phyloP scores from a whole-genome alignment of 306 rosid genomes.

The Gastrolobium villosum region DNA sequence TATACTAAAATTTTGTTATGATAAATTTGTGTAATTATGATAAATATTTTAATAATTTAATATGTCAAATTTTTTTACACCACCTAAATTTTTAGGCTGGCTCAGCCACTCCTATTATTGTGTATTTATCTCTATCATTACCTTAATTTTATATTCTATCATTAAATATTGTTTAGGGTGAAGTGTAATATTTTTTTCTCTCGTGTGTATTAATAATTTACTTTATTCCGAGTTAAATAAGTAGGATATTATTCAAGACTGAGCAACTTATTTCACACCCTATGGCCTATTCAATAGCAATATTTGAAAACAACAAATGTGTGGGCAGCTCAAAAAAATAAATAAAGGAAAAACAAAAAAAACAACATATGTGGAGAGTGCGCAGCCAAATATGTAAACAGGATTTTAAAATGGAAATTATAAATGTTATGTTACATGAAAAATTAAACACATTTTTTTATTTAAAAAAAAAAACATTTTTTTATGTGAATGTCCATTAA shows the following conservation, averaged over 20 bases:
- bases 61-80: too few relatives aligned
- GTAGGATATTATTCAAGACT: neutral
- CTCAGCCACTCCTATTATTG: too few relatives aligned
- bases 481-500: too few relatives aligned
- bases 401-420: neutral
- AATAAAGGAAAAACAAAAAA: neutral
- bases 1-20: too few relatives aligned
- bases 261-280: neutral
- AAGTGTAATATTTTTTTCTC: neutral
- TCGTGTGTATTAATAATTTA: neutral
- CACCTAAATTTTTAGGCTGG: too few relatives aligned
- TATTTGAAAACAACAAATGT: neutral
- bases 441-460: too few relatives aligned
- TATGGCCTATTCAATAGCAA: neutral
- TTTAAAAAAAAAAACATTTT: too few relatives aligned
- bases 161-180: neutral
- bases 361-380: conserved; percentile 5
- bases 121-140: neutral
- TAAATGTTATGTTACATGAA: too few relatives aligned
- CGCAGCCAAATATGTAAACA: conserved; percentile 15
- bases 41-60: too few relatives aligned
- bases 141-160: neutral
- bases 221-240: neutral
- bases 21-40: too few relatives aligned
- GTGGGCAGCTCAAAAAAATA: neutral